Evolutionary conservation across 768 basidiomycete genomes (phyloP).

Genomic region (Podaxis pistillaris): DNA sequence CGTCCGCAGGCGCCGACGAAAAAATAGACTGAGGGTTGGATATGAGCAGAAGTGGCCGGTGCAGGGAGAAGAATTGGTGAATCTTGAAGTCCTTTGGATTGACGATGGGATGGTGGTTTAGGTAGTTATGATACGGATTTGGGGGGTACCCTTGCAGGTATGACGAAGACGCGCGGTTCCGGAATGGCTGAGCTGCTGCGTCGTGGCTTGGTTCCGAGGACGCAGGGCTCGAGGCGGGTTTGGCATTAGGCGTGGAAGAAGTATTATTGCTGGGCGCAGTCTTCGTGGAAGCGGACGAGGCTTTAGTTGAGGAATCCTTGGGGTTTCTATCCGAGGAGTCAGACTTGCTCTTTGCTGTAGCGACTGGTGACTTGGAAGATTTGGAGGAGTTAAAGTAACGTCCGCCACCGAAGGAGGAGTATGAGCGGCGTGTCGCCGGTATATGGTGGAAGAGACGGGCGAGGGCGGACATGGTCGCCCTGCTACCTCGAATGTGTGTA

Average conservation of each 20-base stretch:
- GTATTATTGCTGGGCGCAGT: conserved; percentile 10
- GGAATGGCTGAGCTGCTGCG: conserved; percentile 19
- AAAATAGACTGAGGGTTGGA: conserved; percentile 59
- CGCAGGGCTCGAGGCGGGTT: conserved; percentile 9
- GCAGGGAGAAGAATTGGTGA: conserved; percentile 82
- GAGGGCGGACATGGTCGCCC: conserved; percentile 47
- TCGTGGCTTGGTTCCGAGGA: conserved; percentile 11
- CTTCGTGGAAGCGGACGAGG: conserved; percentile 13
- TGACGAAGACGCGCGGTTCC: conserved; percentile 4
- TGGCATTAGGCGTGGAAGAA: conserved; percentile 12
- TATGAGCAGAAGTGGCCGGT: conserved; percentile 75
- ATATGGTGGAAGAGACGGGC: conserved; percentile 46
- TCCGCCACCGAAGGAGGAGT: conserved; percentile 75
- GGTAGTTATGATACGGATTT: conserved; percentile 18
- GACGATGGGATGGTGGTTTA: conserved; percentile 49
- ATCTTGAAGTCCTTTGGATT: conserved; percentile 71
- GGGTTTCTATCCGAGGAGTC: conserved; percentile 11
- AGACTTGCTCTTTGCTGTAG: conserved; percentile 29
- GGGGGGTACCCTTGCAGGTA: conserved; percentile 17
- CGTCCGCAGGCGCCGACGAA: conserved; percentile 27
- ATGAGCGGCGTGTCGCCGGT: conserved; percentile 53
- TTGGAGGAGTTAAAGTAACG: conserved; percentile 77
- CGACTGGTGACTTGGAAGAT: conserved; percentile 49
- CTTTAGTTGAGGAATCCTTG: conserved; percentile 12
- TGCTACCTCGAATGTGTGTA: background rate